A percentile compares a stretch with the other conserved stretches of the same genome.
Conservation (phyloP, 2,329 filamentous ascomycete genomes). For the Penicillium verrucosum region DNA sequence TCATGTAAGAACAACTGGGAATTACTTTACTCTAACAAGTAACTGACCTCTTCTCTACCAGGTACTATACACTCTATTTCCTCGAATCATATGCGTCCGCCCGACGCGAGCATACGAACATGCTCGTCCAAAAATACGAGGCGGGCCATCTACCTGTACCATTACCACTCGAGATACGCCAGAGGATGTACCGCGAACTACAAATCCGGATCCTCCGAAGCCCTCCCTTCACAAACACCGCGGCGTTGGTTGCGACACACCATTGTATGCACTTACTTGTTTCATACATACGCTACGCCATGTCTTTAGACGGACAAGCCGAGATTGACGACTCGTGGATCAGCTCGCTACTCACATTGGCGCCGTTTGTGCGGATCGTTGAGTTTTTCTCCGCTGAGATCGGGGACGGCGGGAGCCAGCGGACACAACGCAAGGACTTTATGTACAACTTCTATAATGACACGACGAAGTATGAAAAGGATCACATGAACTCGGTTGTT, state of each 20-base stretch:
- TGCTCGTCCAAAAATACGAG: conserved; percentile 38
- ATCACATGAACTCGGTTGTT: conserved; percentile 38
- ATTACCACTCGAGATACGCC: conserved; percentile 33
- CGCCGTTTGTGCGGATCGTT: conserved; percentile 39
- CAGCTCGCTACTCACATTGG: conserved; percentile 40
- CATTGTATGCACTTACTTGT: conserved; percentile 43
- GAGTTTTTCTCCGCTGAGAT: conserved; percentile 46
- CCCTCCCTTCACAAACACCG: conserved; percentile 41
- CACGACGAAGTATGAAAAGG: conserved; percentile 36
- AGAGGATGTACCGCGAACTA: conserved; percentile 35
- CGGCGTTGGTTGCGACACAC: conserved; percentile 41
- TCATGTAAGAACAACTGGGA: conserved; percentile 33
- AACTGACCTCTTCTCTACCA: conserved; percentile 15
- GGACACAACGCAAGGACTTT: conserved; percentile 42
- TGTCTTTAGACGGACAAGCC: conserved; percentile 29
- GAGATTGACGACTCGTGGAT: conserved; percentile 40
- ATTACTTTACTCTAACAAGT: background rate
- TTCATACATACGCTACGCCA: conserved; percentile 38
- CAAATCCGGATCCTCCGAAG: conserved; percentile 39
- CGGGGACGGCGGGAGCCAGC: conserved; percentile 40
- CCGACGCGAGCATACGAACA: conserved; percentile 38
- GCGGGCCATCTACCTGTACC: conserved; percentile 39
- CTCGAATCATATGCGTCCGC: conserved; percentile 40
- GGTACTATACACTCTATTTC: conserved; percentile 43
- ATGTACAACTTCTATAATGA: conserved; percentile 45